Conservation (phyloP, 129 eudicot genomes). For the Flaveria trinervia region DNA sequence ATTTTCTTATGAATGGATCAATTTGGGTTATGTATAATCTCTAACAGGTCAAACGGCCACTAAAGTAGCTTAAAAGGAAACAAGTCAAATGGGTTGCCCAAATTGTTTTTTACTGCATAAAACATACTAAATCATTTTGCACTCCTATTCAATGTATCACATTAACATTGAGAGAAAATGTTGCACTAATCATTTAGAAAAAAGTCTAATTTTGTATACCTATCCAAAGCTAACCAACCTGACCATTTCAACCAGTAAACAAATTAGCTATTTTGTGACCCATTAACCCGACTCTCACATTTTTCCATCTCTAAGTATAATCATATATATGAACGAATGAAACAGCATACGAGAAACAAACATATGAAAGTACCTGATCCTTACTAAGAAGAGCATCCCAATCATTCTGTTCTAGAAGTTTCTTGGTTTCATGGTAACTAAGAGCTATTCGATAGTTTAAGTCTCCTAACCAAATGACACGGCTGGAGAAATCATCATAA, state of each 20-base stretch:
- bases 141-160: not conserved
- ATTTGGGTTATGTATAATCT: no score
- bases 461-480: slow-evolving; percentile 71
- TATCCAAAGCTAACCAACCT: not conserved
- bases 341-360: not conserved
- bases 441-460: slow-evolving; percentile 67
- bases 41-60: not conserved
- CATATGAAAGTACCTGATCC: slow-evolving; percentile 55
- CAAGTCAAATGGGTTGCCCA: not conserved
- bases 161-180: not conserved
- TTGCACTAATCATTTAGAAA: not conserved
- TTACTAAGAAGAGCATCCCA: slow-evolving; percentile 68
- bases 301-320: not conserved
- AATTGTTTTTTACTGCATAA: not conserved
- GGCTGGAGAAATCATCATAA: slow-evolving; percentile 37
- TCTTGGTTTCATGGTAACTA: slow-evolving; percentile 56
- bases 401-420: slow-evolving; percentile 50
- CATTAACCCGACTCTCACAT: slow-evolving; percentile 6
- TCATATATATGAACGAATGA: not conserved
- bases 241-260: not conserved
- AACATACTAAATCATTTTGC: not conserved
- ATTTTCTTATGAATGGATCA: no score
- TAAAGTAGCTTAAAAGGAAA: not conserved
- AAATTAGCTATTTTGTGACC: not conserved
- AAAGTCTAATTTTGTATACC: not conserved